These are phyloP conservation scores for Cymbidium sinense DNA, from an alignment of 106 monocot genomes.

Conservation along the genomic window DNA sequence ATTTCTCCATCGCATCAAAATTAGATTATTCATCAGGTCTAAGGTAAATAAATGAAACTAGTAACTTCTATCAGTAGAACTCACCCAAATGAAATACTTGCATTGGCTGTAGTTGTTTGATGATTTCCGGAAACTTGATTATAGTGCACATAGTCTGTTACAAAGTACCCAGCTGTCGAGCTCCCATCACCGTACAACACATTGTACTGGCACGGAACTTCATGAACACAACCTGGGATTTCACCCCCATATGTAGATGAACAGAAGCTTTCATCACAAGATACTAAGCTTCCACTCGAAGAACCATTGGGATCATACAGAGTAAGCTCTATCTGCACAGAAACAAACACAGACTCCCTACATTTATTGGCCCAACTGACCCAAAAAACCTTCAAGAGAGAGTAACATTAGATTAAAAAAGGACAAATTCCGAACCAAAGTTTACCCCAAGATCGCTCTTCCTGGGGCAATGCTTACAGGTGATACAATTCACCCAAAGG, in stretches of 20 bases:
- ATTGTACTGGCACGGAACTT: slow-evolving; percentile 33
- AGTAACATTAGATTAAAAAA: neutral
- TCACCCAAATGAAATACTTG: slow-evolving; percentile 54
- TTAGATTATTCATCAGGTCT: neutral
- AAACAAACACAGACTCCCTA: neutral
- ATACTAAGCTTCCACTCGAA: no score
- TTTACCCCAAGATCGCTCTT: no score
- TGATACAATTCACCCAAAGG: slow-evolving; percentile 46
- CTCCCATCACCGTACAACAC: slow-evolving; percentile 61
- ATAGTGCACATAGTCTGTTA: slow-evolving; percentile 38
- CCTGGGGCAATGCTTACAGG: slow-evolving; percentile 38
- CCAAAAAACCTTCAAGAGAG: neutral
- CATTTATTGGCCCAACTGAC: no score
- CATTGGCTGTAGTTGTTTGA: slow-evolving; percentile 30
- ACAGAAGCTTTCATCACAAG: no score
- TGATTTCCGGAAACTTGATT: no score
- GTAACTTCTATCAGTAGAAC: slow-evolving; percentile 7
- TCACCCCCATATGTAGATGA: no score
- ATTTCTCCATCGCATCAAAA: no score
- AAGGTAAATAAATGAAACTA: neutral
- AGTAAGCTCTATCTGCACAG: slow-evolving; percentile 26
- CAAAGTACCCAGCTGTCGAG: slow-evolving; percentile 40
- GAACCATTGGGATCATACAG: slow-evolving; percentile 42
- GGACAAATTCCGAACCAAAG: neutral
- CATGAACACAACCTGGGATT: slow-evolving; percentile 20